Conservation (phyloP, 345 rosid genomes). For the Eutrema japonicum region DNA sequence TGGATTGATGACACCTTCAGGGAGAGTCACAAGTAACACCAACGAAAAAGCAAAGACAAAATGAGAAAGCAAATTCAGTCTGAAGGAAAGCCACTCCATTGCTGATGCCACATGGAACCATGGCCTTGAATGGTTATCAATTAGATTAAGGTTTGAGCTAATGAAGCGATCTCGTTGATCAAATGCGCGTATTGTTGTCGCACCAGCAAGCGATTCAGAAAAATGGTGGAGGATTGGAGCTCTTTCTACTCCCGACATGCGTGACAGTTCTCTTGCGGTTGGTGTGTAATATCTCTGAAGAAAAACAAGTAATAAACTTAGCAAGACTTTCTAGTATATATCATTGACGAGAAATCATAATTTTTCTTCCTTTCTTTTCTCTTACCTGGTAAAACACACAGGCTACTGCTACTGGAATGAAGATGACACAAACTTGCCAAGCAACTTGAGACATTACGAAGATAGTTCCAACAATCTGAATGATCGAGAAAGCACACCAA, state of each 20-base stretch:
- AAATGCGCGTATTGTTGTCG: slow-evolving; percentile 87
- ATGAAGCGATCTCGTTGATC: slow-evolving; percentile 72
- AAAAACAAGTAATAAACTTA: not conserved
- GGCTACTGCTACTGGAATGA: slow-evolving; percentile 94
- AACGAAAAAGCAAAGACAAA: slow-evolving; percentile 89
- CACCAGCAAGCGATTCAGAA: slow-evolving; percentile 89
- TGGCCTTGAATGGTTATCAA: slow-evolving; percentile 84
- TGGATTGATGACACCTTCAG: slow-evolving; percentile 92
- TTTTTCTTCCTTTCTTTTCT: not conserved
- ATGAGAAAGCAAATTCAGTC: slow-evolving; percentile 83
- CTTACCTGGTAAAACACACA: slow-evolving; percentile 96
- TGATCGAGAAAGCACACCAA: slow-evolving; percentile 91
- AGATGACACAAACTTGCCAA: slow-evolving; percentile 93
- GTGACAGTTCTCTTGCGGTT: slow-evolving; percentile 92
- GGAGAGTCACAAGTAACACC: slow-evolving; percentile 82
- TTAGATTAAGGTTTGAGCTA: slow-evolving; percentile 62
- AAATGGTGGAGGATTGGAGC: slow-evolving; percentile 97
- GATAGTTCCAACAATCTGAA: slow-evolving; percentile 80
- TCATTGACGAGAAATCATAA: not conserved
- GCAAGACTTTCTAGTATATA: not conserved
- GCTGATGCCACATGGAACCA: slow-evolving; percentile 89
- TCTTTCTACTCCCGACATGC: slow-evolving; percentile 78
- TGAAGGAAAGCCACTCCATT: slow-evolving; percentile 97
- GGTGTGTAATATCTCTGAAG: slow-evolving; percentile 86
- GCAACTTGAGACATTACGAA: slow-evolving; percentile 94